Conservation (phyloP, 768 basidiomycete genomes). For the Mycena floridula region DNA sequence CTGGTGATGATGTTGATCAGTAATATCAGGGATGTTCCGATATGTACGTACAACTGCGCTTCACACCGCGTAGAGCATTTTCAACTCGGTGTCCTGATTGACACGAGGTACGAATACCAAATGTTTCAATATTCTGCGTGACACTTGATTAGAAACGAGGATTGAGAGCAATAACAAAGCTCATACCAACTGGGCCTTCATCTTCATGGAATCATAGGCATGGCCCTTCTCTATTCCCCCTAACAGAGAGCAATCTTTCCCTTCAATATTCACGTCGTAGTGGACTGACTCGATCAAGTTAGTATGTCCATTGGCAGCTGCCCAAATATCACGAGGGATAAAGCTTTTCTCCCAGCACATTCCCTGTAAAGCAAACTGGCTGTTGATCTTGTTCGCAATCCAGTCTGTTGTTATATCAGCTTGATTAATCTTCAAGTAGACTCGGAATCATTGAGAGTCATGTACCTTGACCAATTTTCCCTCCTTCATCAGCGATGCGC, state of each 20-base stretch:
- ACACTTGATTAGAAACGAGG: no score
- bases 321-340: slow-evolving; percentile 4
- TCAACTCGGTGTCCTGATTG: no score
- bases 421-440: neutral
- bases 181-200: neutral
- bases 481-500: neutral
- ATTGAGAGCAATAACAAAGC: no score
- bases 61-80: no score
- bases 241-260: neutral
- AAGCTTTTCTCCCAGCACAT: slow-evolving; percentile 7
- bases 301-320: neutral
- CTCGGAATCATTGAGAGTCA: neutral
- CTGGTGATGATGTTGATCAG: no score
- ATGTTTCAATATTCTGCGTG: no score
- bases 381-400: neutral
- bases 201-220: neutral
- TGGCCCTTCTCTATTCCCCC: neutral
- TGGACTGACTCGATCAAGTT: slow-evolving; percentile 6
- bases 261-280: slow-evolving; percentile 5
- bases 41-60: no score
- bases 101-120: no score
- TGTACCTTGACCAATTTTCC: slow-evolving; percentile 6
- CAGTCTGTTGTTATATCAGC: neutral
- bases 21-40: no score
- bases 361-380: neutral